Base-by-base conservation (phyloP, 352 stramenopile species). In the Phytophthora sp. region DNA sequence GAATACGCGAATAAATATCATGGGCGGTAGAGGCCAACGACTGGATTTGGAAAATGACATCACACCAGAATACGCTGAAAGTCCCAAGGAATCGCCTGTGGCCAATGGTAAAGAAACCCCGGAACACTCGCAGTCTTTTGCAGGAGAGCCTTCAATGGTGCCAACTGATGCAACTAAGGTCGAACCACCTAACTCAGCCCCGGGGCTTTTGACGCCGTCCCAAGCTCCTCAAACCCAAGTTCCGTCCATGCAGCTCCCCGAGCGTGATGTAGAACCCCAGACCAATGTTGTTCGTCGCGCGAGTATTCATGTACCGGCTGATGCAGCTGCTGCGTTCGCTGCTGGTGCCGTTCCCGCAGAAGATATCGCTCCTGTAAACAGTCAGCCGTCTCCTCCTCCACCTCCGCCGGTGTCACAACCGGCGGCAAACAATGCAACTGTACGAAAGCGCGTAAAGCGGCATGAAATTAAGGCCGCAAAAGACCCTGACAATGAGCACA, bases 1-100 rank as follows among this genome's bases (percentile, higher is more conserved):
- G 46, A 97, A 97, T 59, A 84, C 77, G 28, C 69, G 84, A 17
- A 95, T 98, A 55, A 97, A 94, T 35, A 87, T 98, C 9, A 89
- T 98, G 79, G 93, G 94, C 35, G 94, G 94, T 21, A 80, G 94
- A 64, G 90, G 88, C 8, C 88, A 96, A 35, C 84, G 92, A 43
- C 72, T 97, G 18, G 82, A 95, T 62, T 81, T 96, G 28, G 84
- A 92, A 30, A 79, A 92, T 34, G 67, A 76, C 31, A 62, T 53
- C 1, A 57, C 68, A 32, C 69, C 68, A 4, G 66, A 82, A 17
- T 74, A 74, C 10, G 67, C 74, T 18, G 74, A 82, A 31, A 77
- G 70, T 31, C 60, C 60, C 51, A 60, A 45, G 7, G 66, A 61
- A 12, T 59, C 44, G 6, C 39, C 56, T 15, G 20, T 48, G 11